Percentiles rank a stretch among this genome's conserved stretches.
These are phyloP conservation scores for Hymenoscyphus repandus DNA, from an alignment of 2,329 filamentous ascomycete species.

Conservation along the genomic window DNA sequence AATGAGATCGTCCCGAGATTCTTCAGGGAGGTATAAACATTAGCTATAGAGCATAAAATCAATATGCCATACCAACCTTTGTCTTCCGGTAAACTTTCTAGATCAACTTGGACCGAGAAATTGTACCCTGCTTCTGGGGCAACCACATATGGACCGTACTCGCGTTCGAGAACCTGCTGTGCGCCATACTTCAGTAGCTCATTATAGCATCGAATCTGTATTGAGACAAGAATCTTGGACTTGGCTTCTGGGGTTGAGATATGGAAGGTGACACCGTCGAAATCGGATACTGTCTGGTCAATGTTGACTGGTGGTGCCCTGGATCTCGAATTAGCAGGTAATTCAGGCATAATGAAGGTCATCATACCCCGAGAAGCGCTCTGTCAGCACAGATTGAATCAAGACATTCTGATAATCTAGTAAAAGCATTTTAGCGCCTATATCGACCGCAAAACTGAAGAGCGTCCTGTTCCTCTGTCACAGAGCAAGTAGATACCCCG, in stretches of 20 bases:
- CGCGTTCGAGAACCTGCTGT: conserved; percentile 81
- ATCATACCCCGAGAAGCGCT: conserved; percentile 61
- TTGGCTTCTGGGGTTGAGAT: conserved; percentile 94
- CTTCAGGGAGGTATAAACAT: conserved; percentile 33
- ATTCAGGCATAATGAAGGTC: neutral
- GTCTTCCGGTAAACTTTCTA: conserved; percentile 78
- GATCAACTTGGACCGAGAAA: conserved; percentile 86
- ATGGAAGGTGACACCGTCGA: conserved; percentile 97
- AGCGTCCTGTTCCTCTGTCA: too few relatives aligned
- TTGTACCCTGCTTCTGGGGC: conserved; percentile 86
- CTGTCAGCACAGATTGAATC: conserved; percentile 91
- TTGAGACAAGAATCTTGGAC: conserved; percentile 89
- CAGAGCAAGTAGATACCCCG: too few relatives aligned
- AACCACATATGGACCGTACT: conserved; percentile 91
- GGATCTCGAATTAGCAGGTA: conserved; percentile 27
- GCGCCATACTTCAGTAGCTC: conserved; percentile 93
- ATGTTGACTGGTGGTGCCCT: conserved; percentile 84
- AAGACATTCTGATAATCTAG: conserved; percentile 99
- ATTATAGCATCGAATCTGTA: conserved; percentile 89
- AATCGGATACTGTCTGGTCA: conserved; percentile 98
- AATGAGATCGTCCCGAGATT: conserved; percentile 81
- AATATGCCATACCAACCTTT: conserved; percentile 49
- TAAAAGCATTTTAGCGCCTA: conserved; percentile 63
- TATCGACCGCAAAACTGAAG: conserved; percentile 14
- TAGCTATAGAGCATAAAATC: conserved; percentile 3